Evolutionary conservation across 2,329 filamentous ascomycete species (phyloP).

Genomic region (Mollisia scopiformis): DNA sequence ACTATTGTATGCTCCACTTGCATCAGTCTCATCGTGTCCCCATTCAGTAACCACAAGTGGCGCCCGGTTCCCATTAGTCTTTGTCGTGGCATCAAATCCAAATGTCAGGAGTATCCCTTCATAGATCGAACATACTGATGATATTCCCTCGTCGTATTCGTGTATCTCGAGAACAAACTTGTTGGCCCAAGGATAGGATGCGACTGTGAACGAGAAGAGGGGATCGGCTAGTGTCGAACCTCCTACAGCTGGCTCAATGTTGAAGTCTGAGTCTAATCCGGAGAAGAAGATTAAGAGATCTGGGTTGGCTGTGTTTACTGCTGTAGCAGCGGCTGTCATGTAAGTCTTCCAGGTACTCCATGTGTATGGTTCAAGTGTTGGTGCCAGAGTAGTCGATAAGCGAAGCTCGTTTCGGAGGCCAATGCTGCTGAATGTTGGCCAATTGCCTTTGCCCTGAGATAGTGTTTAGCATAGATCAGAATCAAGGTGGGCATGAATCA

Average conservation of each 20-base stretch:
- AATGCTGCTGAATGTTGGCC: slow-evolving; percentile 22
- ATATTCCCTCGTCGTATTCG: slow-evolving; percentile 42
- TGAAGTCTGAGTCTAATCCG: slow-evolving; percentile 47
- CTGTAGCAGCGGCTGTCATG: slow-evolving; percentile 42
- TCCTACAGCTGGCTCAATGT: slow-evolving; percentile 20
- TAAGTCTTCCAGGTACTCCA: slow-evolving; percentile 49
- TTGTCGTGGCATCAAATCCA: neutral
- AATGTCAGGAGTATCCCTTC: neutral
- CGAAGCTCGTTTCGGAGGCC: slow-evolving; percentile 45
- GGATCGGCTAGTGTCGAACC: slow-evolving; percentile 16
- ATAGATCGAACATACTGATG: neutral
- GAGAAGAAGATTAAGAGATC: slow-evolving; percentile 50
- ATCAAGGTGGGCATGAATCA: slow-evolving; percentile 29
- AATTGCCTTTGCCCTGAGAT: slow-evolving; percentile 22
- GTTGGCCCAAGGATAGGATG: slow-evolving; percentile 42
- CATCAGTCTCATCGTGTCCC: neutral
- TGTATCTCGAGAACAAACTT: slow-evolving; percentile 52
- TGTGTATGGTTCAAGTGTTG: slow-evolving; percentile 39
- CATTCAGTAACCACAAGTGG: neutral
- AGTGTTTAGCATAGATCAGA: neutral
- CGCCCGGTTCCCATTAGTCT: neutral
- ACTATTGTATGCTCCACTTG: neutral
- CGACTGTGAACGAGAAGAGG: slow-evolving; percentile 36
- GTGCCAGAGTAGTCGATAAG: slow-evolving; percentile 10
- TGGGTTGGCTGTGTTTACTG: slow-evolving; percentile 45